These are phyloP conservation scores for Leccinum subrobustum DNA, from an alignment of 1,284 basidiomycete genomes.

Conservation along the genomic window DNA sequence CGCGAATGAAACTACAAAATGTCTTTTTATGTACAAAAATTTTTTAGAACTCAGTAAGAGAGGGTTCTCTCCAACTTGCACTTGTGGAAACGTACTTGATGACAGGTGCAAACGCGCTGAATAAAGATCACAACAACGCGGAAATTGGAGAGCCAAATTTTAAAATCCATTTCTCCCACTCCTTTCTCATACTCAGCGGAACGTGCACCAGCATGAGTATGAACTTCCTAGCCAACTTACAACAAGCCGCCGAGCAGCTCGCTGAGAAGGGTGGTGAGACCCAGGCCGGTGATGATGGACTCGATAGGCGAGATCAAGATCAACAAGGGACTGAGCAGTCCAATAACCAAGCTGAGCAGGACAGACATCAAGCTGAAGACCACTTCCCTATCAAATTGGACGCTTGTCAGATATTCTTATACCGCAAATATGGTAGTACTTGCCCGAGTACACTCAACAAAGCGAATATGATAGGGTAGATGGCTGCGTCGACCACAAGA, in stretches of 20 bases:
- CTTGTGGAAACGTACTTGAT: neutral
- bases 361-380: constrained; percentile 5
- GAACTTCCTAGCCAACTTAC: constrained; percentile 1
- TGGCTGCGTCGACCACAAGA: constrained; percentile 4
- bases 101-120: neutral
- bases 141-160: neutral
- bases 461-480: neutral
- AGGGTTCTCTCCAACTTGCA: neutral
- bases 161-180: neutral
- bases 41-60: neutral
- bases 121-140: neutral
- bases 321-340: constrained; percentile 11
- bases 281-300: constrained; percentile 7
- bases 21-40: neutral
- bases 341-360: constrained; percentile 6
- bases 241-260: constrained; percentile 6
- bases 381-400: constrained; percentile 2
- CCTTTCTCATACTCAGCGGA: neutral
- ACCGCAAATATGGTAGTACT: neutral
- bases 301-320: constrained; percentile 10
- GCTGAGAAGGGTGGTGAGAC: constrained; percentile 6
- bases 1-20: neutral
- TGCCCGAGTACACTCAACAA: constrained; percentile 7
- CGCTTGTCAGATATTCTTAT: neutral
- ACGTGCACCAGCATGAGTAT: neutral